Evolutionary conservation across 768 basidiomycete genomes (phyloP).

Genomic region (Strobilomyces confusus): DNA sequence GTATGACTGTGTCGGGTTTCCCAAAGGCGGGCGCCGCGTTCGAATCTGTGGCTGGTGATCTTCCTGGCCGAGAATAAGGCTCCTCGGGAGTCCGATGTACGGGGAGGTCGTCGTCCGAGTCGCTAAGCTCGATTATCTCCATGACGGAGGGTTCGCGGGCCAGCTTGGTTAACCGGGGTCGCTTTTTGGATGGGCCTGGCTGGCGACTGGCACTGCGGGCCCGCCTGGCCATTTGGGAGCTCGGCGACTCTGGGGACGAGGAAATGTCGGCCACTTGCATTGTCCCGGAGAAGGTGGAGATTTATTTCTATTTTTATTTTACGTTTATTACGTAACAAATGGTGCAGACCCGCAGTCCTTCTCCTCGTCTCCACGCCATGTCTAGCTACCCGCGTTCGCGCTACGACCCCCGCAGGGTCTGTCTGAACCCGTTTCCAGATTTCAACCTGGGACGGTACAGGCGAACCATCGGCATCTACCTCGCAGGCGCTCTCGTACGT

Average conservation of each 20-base stretch:
- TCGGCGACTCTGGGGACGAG: constrained; percentile 24
- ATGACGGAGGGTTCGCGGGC: constrained; percentile 9
- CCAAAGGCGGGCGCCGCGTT: constrained; percentile 6
- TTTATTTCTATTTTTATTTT: not conserved
- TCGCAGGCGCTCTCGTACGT: constrained; percentile 88
- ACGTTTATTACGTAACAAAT: constrained; percentile 19
- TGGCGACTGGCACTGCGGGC: constrained; percentile 22
- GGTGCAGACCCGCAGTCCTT: not conserved
- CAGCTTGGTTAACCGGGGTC: not conserved
- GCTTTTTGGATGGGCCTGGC: constrained; percentile 16
- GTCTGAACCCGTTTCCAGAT: constrained; percentile 82
- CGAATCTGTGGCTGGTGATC: constrained; percentile 5
- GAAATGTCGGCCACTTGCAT: constrained; percentile 27
- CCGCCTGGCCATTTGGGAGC: constrained; percentile 6
- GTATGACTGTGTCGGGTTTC: constrained; percentile 5
- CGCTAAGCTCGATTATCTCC: constrained; percentile 49
- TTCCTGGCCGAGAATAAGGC: not conserved
- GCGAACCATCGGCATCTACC: constrained; percentile 81
- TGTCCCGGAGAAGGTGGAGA: not conserved
- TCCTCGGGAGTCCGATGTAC: constrained; percentile 1
- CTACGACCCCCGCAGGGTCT: constrained; percentile 87
- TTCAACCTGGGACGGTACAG: constrained; percentile 71
- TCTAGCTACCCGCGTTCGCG: constrained; percentile 65
- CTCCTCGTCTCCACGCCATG: constrained; percentile 4
- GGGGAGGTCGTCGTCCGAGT: constrained; percentile 42